These are phyloP conservation scores for Lithohypha guttulata DNA, from an alignment of 2,329 filamentous ascomycete genomes.

Conservation along the genomic window DNA sequence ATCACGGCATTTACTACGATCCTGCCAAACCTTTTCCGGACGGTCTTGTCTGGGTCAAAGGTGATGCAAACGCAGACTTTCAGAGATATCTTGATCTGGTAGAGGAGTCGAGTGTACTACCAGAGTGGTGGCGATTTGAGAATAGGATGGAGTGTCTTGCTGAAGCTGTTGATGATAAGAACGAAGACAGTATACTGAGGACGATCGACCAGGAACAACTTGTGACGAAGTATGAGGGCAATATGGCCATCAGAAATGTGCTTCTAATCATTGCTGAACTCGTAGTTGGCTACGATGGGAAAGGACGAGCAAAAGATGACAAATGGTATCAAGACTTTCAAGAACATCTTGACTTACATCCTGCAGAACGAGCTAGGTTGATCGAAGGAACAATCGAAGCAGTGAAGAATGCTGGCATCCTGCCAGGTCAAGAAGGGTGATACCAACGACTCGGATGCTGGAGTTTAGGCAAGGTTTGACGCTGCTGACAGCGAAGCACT, in stretches of 20 bases:
- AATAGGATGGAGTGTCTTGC: constrained; percentile 20
- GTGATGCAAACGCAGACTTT: constrained; percentile 26
- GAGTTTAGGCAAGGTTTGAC: no score
- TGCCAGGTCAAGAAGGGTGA: constrained; percentile 2
- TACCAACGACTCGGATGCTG: no score
- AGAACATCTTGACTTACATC: constrained; percentile 24
- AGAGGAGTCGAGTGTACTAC: constrained; percentile 28
- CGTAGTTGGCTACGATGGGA: constrained; percentile 21
- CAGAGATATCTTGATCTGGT: constrained; percentile 28
- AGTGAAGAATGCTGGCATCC: constrained; percentile 10
- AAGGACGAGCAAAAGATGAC: constrained; percentile 18
- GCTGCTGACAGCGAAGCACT: no score
- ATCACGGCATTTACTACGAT: constrained; percentile 20
- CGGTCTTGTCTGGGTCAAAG: constrained; percentile 26
- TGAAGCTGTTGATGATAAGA: constrained; percentile 16
- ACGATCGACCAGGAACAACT: constrained; percentile 19
- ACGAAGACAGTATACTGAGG: constrained; percentile 17
- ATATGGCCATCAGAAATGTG: constrained; percentile 17
- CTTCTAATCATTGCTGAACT: constrained; percentile 20
- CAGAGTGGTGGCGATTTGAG: constrained; percentile 24
- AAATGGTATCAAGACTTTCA: constrained; percentile 32
- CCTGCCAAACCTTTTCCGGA: constrained; percentile 23
- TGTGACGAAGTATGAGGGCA: constrained; percentile 18
- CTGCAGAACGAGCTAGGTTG: constrained; percentile 23
- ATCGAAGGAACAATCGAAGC: constrained; percentile 20